phyloP scores from a whole-genome alignment of 2,329 filamentous ascomycete genomes.

The Ophiostoma sp. region DNA sequence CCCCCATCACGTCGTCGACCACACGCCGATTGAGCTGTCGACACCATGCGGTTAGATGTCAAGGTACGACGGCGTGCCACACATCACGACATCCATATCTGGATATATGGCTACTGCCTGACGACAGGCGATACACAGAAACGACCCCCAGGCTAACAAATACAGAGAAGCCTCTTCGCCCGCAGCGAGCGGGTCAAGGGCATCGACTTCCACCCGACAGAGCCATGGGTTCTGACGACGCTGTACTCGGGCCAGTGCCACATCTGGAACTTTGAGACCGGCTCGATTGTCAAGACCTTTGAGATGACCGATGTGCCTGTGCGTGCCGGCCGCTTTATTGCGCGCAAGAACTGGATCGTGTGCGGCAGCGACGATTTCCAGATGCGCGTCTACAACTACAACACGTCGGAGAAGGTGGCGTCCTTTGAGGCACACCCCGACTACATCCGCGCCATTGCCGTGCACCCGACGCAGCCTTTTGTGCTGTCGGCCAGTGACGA shows the following conservation, averaged over 20 bases:
- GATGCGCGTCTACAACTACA: slow-evolving; percentile 65
- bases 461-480: slow-evolving; percentile 85
- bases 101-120: background rate
- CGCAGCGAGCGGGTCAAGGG: slow-evolving; percentile 29
- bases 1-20: slow-evolving; percentile 3
- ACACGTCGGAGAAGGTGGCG: slow-evolving; percentile 97
- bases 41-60: slow-evolving; percentile 30
- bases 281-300: slow-evolving; percentile 96
- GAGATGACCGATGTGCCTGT: slow-evolving; percentile 98
- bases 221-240: slow-evolving; percentile 59
- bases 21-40: slow-evolving; percentile 15
- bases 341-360: slow-evolving; percentile 98
- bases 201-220: slow-evolving; percentile 29
- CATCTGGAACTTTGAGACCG: slow-evolving; percentile 98
- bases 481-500: slow-evolving; percentile 95
- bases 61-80: slow-evolving; percentile 23
- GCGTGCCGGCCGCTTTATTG: slow-evolving; percentile 90
- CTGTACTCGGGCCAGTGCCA: slow-evolving; percentile 98
- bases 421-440: slow-evolving; percentile 96
- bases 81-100: background rate
- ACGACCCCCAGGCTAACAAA: background rate
- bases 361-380: slow-evolving; percentile 90
- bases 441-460: slow-evolving; percentile 93
- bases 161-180: slow-evolving; percentile 28
- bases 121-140: background rate